Evolutionary conservation across 2,329 filamentous ascomycete genomes (phyloP), one percentile per base, ranked within the genome.

Genomic region (Colletotrichum higginsianum): DNA sequence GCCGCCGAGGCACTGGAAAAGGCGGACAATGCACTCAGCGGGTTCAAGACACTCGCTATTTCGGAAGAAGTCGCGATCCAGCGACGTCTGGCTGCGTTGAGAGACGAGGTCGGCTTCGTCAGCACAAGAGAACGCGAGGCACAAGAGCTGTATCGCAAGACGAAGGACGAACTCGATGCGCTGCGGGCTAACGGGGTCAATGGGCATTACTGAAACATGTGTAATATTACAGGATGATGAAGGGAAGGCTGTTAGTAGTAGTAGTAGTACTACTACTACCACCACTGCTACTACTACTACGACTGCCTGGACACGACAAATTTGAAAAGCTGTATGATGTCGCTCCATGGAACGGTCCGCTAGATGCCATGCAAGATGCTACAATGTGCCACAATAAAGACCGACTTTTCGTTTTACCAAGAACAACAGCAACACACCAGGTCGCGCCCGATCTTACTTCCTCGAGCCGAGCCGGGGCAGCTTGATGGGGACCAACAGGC

Each of bases 121-220:
- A 93, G 91, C 75, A 90, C 90, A 76, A 87, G 96, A 74, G 96
- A 98, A 84, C 88, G 95, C 70, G 94, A 98, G 83, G 95, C 94
- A 8, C 96, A 99, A 83, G 95, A 98, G 74, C 80, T 92, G 77
- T 99, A 96, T 80, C 89, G 93, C 76, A 85, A 84, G 74, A 89
- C 91, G 71, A 94, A 89, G 82, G 94, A 95, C 57, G 96, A 98
- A 85, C 81, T 98, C 75, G 89, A 91, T 58, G 84, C 82, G 65
- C 83, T 97, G 75, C 80, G 78, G 49, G 76, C 79, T 49, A 79
- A 80, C 57, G 79, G 79, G 49, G 76, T 76, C 18, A 79, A 80
- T 21, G 70, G 66, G 18, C 61, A 61, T 56, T 61, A 71, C 26
- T 66, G 46, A 46, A 55, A 42, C 7, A 46, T 40, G 38, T 49